A percentile compares a stretch with the other conserved stretches of the same genome.
Conservation (phyloP, 805 yeast genomes). For the Brettanomyces naardenensis region DNA sequence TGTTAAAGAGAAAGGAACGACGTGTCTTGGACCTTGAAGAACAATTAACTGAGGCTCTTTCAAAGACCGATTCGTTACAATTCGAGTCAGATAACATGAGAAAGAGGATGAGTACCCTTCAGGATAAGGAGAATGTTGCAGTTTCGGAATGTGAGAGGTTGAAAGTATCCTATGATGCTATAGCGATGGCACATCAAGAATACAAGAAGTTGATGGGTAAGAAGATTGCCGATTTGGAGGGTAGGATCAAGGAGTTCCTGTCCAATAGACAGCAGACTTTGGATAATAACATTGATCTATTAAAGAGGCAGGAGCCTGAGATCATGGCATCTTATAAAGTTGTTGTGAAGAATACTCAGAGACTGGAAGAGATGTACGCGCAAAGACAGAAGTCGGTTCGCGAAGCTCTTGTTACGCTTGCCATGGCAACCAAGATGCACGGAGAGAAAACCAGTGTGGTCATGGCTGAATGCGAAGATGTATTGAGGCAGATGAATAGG, state of each 20-base stretch:
- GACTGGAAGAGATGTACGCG: conserved; percentile 41
- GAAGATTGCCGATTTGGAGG: conserved; percentile 33
- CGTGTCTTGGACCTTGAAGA: conserved; percentile 59
- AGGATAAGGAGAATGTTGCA: conserved; percentile 35
- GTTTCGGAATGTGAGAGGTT: conserved; percentile 48
- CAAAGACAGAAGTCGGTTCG: conserved; percentile 37
- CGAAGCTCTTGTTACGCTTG: conserved; percentile 36
- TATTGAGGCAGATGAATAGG: conserved; percentile 28
- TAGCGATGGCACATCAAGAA: conserved; percentile 41
- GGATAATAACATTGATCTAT: conserved; percentile 27
- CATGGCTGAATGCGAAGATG: conserved; percentile 38
- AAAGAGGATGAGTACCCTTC: conserved; percentile 39
- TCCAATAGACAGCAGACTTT: conserved; percentile 28
- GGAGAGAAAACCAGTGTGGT: conserved; percentile 40
- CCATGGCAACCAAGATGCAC: conserved; percentile 36
- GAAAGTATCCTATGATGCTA: conserved; percentile 50
- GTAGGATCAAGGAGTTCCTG: conserved; percentile 31
- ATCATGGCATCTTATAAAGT: conserved; percentile 42
- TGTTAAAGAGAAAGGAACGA: conserved; percentile 64
- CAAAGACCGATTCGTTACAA: conserved; percentile 39
- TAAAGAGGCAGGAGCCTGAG: conserved; percentile 40
- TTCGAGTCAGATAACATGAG: conserved; percentile 43
- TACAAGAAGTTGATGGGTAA: conserved; percentile 40
- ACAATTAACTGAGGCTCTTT: conserved; percentile 39
- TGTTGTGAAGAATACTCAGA: conserved; percentile 36